Percentiles rank a stretch among this genome's conserved stretches.
Conservation (phyloP, 208 protist species). For the Herpetomonas samuelpessoai region DNA sequence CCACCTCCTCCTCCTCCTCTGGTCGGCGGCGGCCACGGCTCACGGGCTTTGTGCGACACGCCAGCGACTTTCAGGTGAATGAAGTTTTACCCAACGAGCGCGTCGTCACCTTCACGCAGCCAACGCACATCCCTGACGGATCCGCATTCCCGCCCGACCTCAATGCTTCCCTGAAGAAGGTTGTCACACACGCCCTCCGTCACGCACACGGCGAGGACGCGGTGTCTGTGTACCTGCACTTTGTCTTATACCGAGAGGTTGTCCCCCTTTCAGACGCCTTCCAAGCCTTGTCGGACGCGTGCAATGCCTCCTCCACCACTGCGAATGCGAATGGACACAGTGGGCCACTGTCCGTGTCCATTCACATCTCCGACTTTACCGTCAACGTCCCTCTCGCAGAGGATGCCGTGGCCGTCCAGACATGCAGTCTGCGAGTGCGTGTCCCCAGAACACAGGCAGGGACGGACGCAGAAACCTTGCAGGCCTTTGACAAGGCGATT, state of each 20-base stretch:
- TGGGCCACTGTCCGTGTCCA: too few relatives aligned
- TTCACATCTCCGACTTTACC: conserved; percentile 31
- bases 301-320: conserved; percentile 25
- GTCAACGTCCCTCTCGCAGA: conserved; percentile 11
- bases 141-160: conserved; percentile 20
- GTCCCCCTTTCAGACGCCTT: conserved; percentile 34
- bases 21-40: conserved; percentile 15
- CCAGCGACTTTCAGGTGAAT: conserved; percentile 62
- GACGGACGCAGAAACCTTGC: conserved; percentile 13
- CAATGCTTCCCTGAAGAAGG: not conserved
- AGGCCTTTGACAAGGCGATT: too few relatives aligned
- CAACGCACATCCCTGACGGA: conserved; percentile 25
- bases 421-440: conserved; percentile 36
- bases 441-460: conserved; percentile 9
- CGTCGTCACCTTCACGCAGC: conserved; percentile 60
- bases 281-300: conserved; percentile 24
- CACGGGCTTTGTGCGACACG: conserved; percentile 14
- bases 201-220: not conserved
- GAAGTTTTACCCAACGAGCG: conserved; percentile 64
- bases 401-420: conserved; percentile 45
- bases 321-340: too few relatives aligned
- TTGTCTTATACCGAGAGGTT: conserved; percentile 58
- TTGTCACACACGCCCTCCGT: not conserved
- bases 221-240: conserved; percentile 39
- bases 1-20: not conserved